Conservation (phyloP, 768 basidiomycete species). For the Hydnum rufescens region DNA sequence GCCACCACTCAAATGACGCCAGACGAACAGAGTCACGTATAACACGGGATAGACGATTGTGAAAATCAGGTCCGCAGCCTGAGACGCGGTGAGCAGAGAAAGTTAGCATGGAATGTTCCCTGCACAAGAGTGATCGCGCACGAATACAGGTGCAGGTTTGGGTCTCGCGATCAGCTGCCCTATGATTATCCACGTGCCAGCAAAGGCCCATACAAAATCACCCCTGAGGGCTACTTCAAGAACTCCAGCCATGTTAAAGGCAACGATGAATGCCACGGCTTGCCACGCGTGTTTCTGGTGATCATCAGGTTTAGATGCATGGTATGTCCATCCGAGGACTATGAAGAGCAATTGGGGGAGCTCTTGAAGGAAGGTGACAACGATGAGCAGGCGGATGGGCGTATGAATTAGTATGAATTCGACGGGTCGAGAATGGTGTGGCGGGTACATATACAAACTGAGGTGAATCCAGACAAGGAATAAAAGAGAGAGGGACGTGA, state of each 20-base stretch:
- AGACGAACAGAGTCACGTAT: not conserved
- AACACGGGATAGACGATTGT: too few relatives aligned
- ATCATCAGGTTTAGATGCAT: slow-evolving; percentile 30
- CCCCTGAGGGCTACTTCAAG: slow-evolving; percentile 33
- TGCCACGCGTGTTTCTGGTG: slow-evolving; percentile 46
- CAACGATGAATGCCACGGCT: slow-evolving; percentile 48
- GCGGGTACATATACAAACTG: slow-evolving; percentile 47
- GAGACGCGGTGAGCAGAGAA: not conserved
- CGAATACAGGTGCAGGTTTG: slow-evolving; percentile 45
- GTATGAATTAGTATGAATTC: slow-evolving; percentile 76
- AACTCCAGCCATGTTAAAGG: slow-evolving; percentile 38
- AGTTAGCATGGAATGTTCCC: slow-evolving; percentile 6
- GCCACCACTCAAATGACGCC: not conserved
- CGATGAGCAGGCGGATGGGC: slow-evolving; percentile 53
- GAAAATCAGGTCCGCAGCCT: too few relatives aligned
- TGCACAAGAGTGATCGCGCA: slow-evolving; percentile 38
- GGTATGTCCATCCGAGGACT: slow-evolving; percentile 42
- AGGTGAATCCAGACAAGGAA: slow-evolving; percentile 64
- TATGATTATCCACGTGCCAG: slow-evolving; percentile 47
- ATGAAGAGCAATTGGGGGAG: slow-evolving; percentile 40
- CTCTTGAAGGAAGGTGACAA: slow-evolving; percentile 47
- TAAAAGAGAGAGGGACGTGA: not conserved
- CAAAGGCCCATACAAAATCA: slow-evolving; percentile 59
- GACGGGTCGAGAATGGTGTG: slow-evolving; percentile 33
- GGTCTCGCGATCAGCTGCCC: slow-evolving; percentile 43